These are phyloP conservation scores for Wickerhamomyces tratensis DNA, from an alignment of 805 yeast genomes.

Conservation along the genomic window DNA sequence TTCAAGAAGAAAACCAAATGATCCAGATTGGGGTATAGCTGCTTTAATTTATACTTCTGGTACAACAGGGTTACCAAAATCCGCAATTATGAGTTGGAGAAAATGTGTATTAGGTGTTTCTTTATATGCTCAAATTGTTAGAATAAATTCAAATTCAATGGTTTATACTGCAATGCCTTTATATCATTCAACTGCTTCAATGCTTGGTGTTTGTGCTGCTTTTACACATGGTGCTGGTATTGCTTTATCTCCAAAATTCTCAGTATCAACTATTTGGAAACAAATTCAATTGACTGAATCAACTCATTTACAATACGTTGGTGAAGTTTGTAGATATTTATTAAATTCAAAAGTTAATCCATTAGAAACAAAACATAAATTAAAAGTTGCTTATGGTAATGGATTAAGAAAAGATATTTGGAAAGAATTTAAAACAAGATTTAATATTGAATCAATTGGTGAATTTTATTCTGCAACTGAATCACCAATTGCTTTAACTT, in stretches of 20 bases:
- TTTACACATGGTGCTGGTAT: slow-evolving; percentile 62
- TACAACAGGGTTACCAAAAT: slow-evolving; percentile 90
- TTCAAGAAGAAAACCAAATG: slow-evolving; percentile 45
- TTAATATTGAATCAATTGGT: slow-evolving; percentile 66
- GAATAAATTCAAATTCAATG: slow-evolving; percentile 40
- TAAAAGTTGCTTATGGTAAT: slow-evolving; percentile 76
- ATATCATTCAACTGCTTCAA: slow-evolving; percentile 90
- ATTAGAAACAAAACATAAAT: slow-evolving; percentile 51
- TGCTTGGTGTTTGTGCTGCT: slow-evolving; percentile 72
- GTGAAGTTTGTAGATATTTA: slow-evolving; percentile 87
- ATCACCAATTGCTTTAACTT: slow-evolving; percentile 81
- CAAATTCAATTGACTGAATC: slow-evolving; percentile 66
- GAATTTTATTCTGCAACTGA: slow-evolving; percentile 95
- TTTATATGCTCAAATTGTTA: slow-evolving; percentile 61
- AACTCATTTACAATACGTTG: slow-evolving; percentile 86
- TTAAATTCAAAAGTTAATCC: slow-evolving; percentile 56
- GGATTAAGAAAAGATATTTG: slow-evolving; percentile 88
- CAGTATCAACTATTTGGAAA: slow-evolving; percentile 82
- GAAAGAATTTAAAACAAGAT: slow-evolving; percentile 68
- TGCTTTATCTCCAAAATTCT: slow-evolving; percentile 73
- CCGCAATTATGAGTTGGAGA: slow-evolving; percentile 90
- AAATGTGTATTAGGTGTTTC: slow-evolving; percentile 65
- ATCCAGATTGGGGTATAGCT: slow-evolving; percentile 52
- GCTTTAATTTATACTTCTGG: slow-evolving; percentile 85
- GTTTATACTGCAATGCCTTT: slow-evolving; percentile 92